Base-by-base conservation (phyloP, 2,329 filamentous ascomycete genomes). In the Cercospora sesami region DNA sequence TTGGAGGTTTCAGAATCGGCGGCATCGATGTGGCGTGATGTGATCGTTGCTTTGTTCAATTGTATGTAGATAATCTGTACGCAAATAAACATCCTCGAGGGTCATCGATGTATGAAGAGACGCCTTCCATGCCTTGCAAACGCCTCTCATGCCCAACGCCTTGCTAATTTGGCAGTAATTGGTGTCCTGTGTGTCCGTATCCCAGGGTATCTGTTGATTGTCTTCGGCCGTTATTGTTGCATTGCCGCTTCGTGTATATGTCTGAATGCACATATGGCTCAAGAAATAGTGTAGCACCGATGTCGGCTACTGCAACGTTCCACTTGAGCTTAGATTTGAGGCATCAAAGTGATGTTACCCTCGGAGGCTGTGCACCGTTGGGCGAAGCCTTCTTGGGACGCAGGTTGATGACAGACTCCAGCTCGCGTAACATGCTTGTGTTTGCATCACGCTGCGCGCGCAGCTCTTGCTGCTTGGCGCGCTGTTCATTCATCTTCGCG, bases 381-480 rank as follows among this genome's bases (percentile, higher is more conserved):
- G 63, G 21, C 21, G 23, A 55, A 6, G 42, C 33, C 42, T 69
- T 69, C 68, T 71, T 71, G 18, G 67, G 67, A 23, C 69, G 57
- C 33, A 79, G 64, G 33, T 75, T 78, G 64, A 98, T 96, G 68
- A 99, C 89, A 70, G 92, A 94, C 82, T 97, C 93, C 67, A 99
- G 84, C 81, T 99, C 95, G 71, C 91, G 89, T 71, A 99, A 86
- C 92, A 99, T 97, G 73, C 91, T 92, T 53, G 89, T 91, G 71
- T 89, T 96, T 10, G 92, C 91, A 70, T 97, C 93, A 55, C 88
- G 83, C 76, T 91, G 90, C 73, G 94, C 91, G 65, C 89, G 87
- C 48, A 89, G 83, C 48, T 88, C 84, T 21, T 91, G 90, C 76
- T 92, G 91, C 70, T 87, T 87, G 64, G 89, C 89, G 66, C 94